Base-by-base conservation (phyloP, 2,329 filamentous ascomycete species). In the Fusarium nygamai region DNA sequence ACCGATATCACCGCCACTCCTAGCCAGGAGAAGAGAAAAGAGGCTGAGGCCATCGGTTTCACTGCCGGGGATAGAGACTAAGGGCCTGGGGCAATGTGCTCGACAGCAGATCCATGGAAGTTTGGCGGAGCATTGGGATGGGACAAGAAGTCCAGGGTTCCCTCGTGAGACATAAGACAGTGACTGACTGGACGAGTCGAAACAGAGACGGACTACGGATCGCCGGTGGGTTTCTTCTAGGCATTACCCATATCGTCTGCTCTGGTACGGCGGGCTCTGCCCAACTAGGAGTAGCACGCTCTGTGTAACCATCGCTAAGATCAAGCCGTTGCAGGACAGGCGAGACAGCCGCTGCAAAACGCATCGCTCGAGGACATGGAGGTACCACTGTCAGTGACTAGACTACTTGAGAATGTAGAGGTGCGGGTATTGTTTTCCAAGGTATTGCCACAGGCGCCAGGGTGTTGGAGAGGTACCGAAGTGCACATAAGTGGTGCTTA, bases 281-380 rank as follows among this genome's bases (percentile, higher is more conserved):
- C 71, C 66, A 64, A 73, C 65, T 69, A 39, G 74, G 74, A 71
- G 74, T 76, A 76, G 74, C 61, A 75, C 64, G 64, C 64, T 73
- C 64, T 75, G 75, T 78, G 75, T 75, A 72, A 67, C 75, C 58
- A 71, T 64, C 56, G 58, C 62, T 69, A 69, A 62, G 63, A 75
- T 57, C 56, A 61, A 53, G 47, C 39, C 57, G 53, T n/a, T 67
- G 36, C 67, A 47, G 27, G 50, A 62, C 61, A 63, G 67, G 56
- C 72, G 67, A 63, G 64, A 68, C 71, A 73, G 67, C 67, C 71
- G 61, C 71, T 71, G 33, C 62, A 72, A 65, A 69, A 60, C 33
- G 41, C 39, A 44, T 38, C 29, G 22, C n/a, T 44, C 41, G 22
- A 44, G 31, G 34, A 43, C 41, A 67, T 50, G 64, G 43, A 68